phyloP scores from a whole-genome alignment of 2,329 filamentous ascomycete species.

The Botrytis squamosa region DNA sequence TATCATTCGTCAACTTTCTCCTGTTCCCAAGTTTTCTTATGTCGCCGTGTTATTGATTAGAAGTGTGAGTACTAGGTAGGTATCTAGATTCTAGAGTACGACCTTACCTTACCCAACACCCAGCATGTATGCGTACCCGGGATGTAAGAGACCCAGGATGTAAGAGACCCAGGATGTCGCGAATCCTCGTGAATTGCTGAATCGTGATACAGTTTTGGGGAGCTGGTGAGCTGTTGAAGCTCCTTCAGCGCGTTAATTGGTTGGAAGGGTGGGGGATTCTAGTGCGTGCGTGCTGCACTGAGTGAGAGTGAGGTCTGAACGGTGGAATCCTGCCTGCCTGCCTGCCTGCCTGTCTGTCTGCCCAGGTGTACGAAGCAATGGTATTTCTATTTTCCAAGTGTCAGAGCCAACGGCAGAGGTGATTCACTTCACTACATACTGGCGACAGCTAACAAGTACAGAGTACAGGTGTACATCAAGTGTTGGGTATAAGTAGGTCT shows the following conservation, averaged over 20 bases:
- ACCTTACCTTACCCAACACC: too few species aligned
- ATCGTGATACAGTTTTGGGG: not conserved
- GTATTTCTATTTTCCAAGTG: not conserved
- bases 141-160: not conserved
- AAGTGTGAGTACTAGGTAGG: too few species aligned
- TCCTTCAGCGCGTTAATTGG: not conserved
- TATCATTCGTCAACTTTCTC: not conserved
- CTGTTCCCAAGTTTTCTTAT: not conserved
- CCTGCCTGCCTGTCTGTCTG: too few species aligned
- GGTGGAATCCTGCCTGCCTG: not conserved
- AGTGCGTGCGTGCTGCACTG: not conserved
- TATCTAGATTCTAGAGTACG: too few species aligned
- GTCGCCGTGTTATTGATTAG: not conserved
- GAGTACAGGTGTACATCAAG: not conserved
- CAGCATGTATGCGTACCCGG: not conserved
- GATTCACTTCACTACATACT: not conserved
- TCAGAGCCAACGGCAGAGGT: not conserved
- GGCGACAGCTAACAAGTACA: not conserved
- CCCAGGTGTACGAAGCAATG: too few species aligned
- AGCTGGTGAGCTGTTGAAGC: not conserved
- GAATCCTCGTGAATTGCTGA: not conserved
- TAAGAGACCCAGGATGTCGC: not conserved
- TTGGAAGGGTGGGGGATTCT: not conserved
- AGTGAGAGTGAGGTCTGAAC: not conserved
- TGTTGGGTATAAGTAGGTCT: not conserved